Evolutionary conservation across 1,139 yeast genomes (phyloP), one percentile per base, ranked within the genome.

Genomic region (Geotrichum histeridarum): DNA sequence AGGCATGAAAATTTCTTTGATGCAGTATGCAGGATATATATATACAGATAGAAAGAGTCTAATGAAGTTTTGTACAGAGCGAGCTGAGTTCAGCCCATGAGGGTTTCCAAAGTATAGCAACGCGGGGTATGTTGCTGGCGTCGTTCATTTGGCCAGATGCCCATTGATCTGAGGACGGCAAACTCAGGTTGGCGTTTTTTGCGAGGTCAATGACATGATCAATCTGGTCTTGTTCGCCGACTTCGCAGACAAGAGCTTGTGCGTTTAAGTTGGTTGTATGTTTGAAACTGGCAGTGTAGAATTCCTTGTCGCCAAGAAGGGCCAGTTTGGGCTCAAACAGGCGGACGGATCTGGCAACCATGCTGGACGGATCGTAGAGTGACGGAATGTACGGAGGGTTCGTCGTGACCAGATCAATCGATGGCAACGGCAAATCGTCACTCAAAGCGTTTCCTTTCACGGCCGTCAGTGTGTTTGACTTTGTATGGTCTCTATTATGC

Each of bases 381-480:
- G 51, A 15, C 0, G 91, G 82, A 8, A 93, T 83, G 64, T 93
- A 93, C 0, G 99, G 99, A 0, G 99, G 99, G 63, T 93, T 93
- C 22, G 96, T 80, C 0, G 85, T 78, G 1, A 93, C 66, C 4
- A 91, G 54, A 59, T 86, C 87, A 32, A 55, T 55, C 30, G 58
- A 4, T 14, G 33, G 41, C 43, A 15, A 8, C 43, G 42, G 18
- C 53, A 49, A n/a, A 50, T 51, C 11, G n/a, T 30, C n/a, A 12
- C 56, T 39, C 50, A 67, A 61, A 11, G 66, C 58, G 47, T 66
- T 62, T 3, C 60, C 63, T 32, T 52, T 38, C 8, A 44, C 32
- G 9, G 51, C 43, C 2, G 48, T 46, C 5, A 51, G 14, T 3
- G 43, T 30, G 48, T 43, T 33, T 11, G 33, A 15, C 14, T 22